A percentile compares a stretch with the other conserved stretches of the same genome.
Evolutionary conservation across 352 stramenopile species (phyloP).

Genomic region (Pythium brachiatum): DNA sequence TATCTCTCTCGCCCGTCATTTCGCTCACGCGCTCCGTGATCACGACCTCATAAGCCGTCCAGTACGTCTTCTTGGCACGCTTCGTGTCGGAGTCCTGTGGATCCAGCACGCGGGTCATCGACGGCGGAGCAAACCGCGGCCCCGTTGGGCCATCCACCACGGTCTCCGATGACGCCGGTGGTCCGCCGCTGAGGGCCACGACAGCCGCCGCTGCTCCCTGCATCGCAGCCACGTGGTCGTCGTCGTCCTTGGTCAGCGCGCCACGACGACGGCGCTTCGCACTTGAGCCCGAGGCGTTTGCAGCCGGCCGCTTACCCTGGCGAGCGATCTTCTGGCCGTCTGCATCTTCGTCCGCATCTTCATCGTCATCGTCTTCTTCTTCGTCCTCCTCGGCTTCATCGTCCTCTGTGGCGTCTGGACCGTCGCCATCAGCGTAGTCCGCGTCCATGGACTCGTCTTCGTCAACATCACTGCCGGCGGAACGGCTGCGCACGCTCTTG

Average conservation of each 20-base stretch:
- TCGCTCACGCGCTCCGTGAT: slow-evolving; percentile 18
- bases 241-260: slow-evolving; percentile 14
- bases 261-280: slow-evolving; percentile 17
- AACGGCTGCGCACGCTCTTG: background rate
- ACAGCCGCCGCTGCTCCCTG: slow-evolving; percentile 21
- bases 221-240: slow-evolving; percentile 21
- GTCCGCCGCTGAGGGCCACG: slow-evolving; percentile 23
- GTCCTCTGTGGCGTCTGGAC: background rate
- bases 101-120: slow-evolving; percentile 6
- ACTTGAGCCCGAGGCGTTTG: background rate
- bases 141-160: background rate
- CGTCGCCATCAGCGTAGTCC: background rate
- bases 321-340: background rate
- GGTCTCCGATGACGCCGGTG: background rate
- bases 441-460: background rate
- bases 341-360: background rate
- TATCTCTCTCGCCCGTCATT: background rate
- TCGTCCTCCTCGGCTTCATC: slow-evolving; percentile 3
- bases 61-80: slow-evolving; percentile 31
- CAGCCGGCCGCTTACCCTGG: background rate
- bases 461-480: background rate
- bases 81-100: slow-evolving; percentile 28
- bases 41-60: slow-evolving; percentile 29
- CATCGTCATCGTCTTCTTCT: background rate
- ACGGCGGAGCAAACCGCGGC: background rate